phyloP scores from a whole-genome alignment of 2,329 filamentous ascomycete genomes.

The Nemania abortiva region DNA sequence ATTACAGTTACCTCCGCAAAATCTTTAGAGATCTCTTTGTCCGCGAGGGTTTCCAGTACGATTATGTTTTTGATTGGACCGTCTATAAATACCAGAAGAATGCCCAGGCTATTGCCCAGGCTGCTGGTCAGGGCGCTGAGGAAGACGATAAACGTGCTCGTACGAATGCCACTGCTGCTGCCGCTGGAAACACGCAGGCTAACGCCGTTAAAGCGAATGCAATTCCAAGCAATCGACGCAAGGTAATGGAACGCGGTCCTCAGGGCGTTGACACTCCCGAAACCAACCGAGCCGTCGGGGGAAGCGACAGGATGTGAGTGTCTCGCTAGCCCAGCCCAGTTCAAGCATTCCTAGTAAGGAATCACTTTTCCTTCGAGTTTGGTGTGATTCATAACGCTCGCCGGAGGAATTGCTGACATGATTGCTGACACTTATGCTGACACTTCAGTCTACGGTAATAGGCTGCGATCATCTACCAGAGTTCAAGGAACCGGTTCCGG shows the following conservation, averaged over 20 bases:
- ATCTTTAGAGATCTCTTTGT: conserved; percentile 99
- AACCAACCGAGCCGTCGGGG: conserved; percentile 79
- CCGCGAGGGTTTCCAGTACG: conserved; percentile 98
- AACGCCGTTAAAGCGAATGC: conserved; percentile 77
- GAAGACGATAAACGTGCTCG: conserved; percentile 83
- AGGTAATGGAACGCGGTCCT: conserved; percentile 80
- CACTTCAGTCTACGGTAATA: conserved; percentile 84
- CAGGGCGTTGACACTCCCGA: conserved; percentile 75
- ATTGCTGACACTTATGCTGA: conserved; percentile 85
- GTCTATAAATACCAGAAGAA: conserved; percentile 99
- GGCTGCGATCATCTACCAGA: conserved; percentile 86
- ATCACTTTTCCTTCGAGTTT: conserved; percentile 86
- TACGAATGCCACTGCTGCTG: conserved; percentile 73
- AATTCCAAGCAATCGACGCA: conserved; percentile 82
- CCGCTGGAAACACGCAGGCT: conserved; percentile 69
- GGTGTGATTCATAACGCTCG: conserved; percentile 81
- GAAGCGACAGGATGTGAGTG: conserved; percentile 97
- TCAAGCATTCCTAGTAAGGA: conserved; percentile 86
- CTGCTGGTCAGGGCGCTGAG: conserved; percentile 76
- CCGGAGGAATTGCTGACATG: conserved; percentile 80
- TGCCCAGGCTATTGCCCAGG: conserved; percentile 91
- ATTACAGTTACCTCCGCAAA: conserved; percentile 99
- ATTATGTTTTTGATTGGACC: conserved; percentile 99
- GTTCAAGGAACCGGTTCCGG: conserved; percentile 62
- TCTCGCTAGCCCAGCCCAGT: conserved; percentile 65